Percentiles rank a stretch among this genome's conserved stretches.
Conservation (phyloP, 306 rosid species). For the Casuarina glauca region DNA sequence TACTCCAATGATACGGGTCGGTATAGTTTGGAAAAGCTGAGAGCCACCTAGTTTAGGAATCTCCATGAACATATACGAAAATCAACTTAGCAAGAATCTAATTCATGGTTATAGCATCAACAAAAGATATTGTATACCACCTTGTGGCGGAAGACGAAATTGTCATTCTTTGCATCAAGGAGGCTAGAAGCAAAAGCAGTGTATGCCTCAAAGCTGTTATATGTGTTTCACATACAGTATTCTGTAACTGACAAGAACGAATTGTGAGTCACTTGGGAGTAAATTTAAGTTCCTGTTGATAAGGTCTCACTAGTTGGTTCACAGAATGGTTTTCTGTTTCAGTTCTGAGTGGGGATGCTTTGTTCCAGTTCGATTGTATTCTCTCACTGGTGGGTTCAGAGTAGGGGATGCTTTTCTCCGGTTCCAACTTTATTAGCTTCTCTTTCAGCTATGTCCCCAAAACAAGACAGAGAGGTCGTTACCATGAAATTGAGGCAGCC, state of each 20-base stretch:
- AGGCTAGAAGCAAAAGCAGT: not conserved
- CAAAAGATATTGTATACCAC: not conserved
- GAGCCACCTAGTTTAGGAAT: slow-evolving; percentile 36
- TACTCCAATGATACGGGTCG: slow-evolving; percentile 43
- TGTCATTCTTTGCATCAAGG: not conserved
- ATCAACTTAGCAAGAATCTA: not conserved
- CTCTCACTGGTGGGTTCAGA: too few species aligned
- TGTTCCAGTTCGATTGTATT: too few species aligned
- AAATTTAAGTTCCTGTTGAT: not conserved
- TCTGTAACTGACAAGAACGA: not conserved
- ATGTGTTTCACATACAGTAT: not conserved
- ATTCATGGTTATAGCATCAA: not conserved
- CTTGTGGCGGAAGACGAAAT: not conserved
- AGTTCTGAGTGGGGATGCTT: too few species aligned
- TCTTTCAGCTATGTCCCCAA: too few species aligned
- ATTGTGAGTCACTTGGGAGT: not conserved
- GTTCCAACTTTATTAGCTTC: too few species aligned
- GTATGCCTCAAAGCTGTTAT: not conserved
- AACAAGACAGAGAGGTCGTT: too few species aligned
- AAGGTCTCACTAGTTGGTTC: too few species aligned
- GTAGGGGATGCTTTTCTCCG: too few species aligned
- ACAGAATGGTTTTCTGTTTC: too few species aligned
- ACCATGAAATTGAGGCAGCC: too few species aligned
- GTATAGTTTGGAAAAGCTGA: slow-evolving; percentile 38
- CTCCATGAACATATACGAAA: not conserved